Conservation (phyloP, 2,329 filamentous ascomycete genomes). For the Colletotrichum orchidophilum region DNA sequence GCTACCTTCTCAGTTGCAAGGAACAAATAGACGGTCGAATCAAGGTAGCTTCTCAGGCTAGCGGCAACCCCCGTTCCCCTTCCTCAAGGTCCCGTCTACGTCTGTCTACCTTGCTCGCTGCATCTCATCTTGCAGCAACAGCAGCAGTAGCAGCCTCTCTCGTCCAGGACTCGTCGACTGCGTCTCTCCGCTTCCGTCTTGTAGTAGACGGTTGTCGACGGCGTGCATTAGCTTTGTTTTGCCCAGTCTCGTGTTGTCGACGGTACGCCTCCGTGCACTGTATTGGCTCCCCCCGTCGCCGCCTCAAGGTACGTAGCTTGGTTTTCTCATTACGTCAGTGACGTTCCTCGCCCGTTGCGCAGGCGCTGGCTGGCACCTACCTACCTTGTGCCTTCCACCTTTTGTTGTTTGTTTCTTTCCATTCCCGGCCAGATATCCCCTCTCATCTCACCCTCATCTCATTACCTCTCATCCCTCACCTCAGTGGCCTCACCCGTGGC, state of each 20-base stretch:
- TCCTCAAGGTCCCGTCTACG: background rate
- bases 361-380: background rate
- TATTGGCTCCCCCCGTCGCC: slow-evolving; percentile 18
- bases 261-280: background rate
- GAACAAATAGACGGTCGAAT: slow-evolving; percentile 15
- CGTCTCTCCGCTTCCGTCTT: slow-evolving; percentile 19
- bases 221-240: slow-evolving; percentile 21
- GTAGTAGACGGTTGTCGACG: too few species aligned
- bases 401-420: background rate
- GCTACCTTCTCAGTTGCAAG: background rate
- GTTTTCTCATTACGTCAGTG: slow-evolving; percentile 14
- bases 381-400: background rate
- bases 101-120: background rate
- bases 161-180: background rate
- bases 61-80: background rate
- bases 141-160: background rate
- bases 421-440: background rate
- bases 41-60: background rate
- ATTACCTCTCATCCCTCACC: background rate
- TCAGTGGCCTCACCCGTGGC: background rate
- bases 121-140: background rate
- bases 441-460: background rate
- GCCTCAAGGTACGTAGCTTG: slow-evolving; percentile 20
- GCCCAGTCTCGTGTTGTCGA: background rate
- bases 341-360: slow-evolving; percentile 12